phyloP scores from a whole-genome alignment of 805 yeast genomes.

The Maudiozyma pseudohumilis region DNA sequence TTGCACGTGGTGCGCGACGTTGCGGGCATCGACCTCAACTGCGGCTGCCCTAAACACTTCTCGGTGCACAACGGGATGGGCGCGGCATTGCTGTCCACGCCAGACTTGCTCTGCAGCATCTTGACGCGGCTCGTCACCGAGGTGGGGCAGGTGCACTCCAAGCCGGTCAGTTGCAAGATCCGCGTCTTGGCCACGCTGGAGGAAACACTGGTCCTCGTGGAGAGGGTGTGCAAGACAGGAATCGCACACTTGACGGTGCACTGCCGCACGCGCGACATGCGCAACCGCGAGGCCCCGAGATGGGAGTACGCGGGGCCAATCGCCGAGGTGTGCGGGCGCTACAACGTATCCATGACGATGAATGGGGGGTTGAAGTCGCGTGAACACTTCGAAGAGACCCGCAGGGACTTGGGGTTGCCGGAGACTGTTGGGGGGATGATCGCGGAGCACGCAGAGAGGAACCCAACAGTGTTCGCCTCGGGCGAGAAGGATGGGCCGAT shows the following conservation, averaged over 20 bases:
- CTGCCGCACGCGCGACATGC: conserved; percentile 82
- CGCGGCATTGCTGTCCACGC: conserved; percentile 77
- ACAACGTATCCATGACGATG: conserved; percentile 62
- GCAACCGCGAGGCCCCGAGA: conserved; percentile 75
- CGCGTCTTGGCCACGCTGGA: conserved; percentile 59
- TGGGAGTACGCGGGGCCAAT: conserved; percentile 59
- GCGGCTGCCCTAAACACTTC: conserved; percentile 97
- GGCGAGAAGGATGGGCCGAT: conserved; percentile 29
- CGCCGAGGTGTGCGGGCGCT: conserved; percentile 46
- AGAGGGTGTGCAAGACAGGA: conserved; percentile 60
- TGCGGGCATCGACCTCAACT: conserved; percentile 85
- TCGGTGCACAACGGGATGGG: conserved; percentile 97
- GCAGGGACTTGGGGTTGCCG: conserved; percentile 36
- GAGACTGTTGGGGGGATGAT: conserved; percentile 82
- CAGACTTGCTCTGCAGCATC: conserved; percentile 67
- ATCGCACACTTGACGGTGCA: conserved; percentile 80
- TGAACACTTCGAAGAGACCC: conserved; percentile 44
- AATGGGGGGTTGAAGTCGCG: conserved; percentile 66
- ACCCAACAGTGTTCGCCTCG: conserved; percentile 81
- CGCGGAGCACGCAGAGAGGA: conserved; percentile 81
- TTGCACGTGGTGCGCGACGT: conserved; percentile 73
- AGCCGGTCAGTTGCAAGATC: conserved; percentile 87
- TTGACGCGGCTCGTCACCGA: conserved; percentile 57
- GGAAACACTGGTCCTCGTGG: conserved; percentile 51
- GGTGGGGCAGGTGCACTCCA: conserved; percentile 66